Evolutionary conservation across 1,284 basidiomycete genomes (phyloP).

Genomic region (Ceratobasidium sp.): DNA sequence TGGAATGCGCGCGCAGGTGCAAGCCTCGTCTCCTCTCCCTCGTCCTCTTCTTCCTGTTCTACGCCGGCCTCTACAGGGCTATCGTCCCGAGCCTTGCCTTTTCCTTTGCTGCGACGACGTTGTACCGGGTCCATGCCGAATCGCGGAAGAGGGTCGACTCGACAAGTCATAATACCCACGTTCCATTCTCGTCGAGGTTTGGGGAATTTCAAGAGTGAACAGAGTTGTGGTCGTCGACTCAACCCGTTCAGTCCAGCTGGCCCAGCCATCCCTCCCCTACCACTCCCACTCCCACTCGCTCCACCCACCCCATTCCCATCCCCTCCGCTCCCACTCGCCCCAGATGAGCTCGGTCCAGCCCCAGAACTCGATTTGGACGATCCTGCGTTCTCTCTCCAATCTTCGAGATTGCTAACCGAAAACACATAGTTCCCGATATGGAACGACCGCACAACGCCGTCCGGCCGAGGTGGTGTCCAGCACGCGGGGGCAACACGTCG

Average conservation of each 20-base stretch:
- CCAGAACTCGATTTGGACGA: not conserved
- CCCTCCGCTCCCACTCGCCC: not conserved
- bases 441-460: constrained; percentile 28
- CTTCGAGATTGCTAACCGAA: constrained; percentile 36
- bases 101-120: not conserved
- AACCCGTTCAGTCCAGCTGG: constrained; percentile 26
- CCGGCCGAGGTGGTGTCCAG: constrained; percentile 26
- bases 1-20: constrained; percentile 31
- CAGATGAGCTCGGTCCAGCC: not conserved
- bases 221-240: constrained; percentile 3
- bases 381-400: not conserved
- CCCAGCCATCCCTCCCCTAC: not conserved
- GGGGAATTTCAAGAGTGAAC: constrained; percentile 25
- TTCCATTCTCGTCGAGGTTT: constrained; percentile 37
- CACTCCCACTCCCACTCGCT: too few relatives aligned
- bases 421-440: constrained; percentile 41
- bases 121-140: not conserved
- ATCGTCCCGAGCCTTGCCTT: not conserved
- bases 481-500: constrained; percentile 35
- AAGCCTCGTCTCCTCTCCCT: constrained; percentile 25
- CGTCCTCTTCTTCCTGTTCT: constrained; percentile 3
- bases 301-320: too few relatives aligned
- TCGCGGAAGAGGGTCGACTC: constrained; percentile 36
- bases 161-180: constrained; percentile 43
- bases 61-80: not conserved